A percentile compares a stretch with the other conserved stretches of the same genome.
Conservation (phyloP, 2,329 filamentous ascomycete species). For the Domatiomyces catenatus region DNA sequence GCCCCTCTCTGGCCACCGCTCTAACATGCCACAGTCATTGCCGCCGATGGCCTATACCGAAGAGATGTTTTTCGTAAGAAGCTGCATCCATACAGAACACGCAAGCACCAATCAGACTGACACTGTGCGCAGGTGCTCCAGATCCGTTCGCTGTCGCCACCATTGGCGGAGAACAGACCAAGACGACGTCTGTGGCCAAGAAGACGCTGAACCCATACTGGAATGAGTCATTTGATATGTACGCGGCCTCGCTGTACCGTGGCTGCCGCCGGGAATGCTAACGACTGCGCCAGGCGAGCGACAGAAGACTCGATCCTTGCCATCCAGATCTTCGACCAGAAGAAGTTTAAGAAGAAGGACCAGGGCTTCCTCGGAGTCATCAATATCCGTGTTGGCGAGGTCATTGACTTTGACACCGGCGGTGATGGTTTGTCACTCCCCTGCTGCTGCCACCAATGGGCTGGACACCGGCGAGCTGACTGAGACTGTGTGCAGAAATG, state of each 20-base stretch:
- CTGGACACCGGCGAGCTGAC: background rate
- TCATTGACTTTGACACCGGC: slow-evolving; percentile 76
- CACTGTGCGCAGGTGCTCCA: slow-evolving; percentile 56
- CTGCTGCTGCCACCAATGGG: background rate
- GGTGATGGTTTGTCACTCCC: slow-evolving; percentile 63
- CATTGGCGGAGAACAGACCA: slow-evolving; percentile 92
- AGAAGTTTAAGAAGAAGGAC: slow-evolving; percentile 99
- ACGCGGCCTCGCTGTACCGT: slow-evolving; percentile 25
- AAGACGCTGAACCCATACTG: slow-evolving; percentile 98
- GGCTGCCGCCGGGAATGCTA: background rate
- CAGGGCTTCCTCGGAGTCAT: slow-evolving; percentile 96
- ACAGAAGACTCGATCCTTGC: slow-evolving; percentile 93
- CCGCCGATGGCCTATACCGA: slow-evolving; percentile 95
- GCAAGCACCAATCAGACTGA: slow-evolving; percentile 4
- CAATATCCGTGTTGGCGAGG: slow-evolving; percentile 87
- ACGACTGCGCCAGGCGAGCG: slow-evolving; percentile 47
- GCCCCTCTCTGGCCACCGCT: slow-evolving; percentile 9
- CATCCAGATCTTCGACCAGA: slow-evolving; percentile 97
- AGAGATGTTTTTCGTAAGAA: slow-evolving; percentile 94
- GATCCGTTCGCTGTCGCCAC: slow-evolving; percentile 97
- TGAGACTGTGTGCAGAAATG: slow-evolving; percentile 51
- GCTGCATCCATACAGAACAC: slow-evolving; percentile 7
- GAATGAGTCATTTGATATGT: slow-evolving; percentile 99
- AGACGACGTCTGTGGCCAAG: slow-evolving; percentile 94
- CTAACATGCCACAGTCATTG: slow-evolving; percentile 58